These are phyloP conservation scores for Cladosporium phlei DNA, from an alignment of 2,329 filamentous ascomycete species.

Conservation along the genomic window DNA sequence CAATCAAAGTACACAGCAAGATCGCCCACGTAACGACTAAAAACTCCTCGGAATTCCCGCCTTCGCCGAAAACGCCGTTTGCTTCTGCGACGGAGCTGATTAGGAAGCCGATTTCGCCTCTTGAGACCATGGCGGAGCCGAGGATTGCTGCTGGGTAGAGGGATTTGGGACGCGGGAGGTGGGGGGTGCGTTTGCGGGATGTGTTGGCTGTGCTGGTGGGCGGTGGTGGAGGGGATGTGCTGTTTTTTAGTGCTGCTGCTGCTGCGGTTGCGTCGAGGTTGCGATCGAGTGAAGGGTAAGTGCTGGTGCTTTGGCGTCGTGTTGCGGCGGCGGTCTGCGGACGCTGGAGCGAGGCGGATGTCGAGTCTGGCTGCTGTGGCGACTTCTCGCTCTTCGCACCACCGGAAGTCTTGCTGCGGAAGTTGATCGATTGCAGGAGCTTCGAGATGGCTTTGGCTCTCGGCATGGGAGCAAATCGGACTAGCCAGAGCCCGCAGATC, in stretches of 20 bases:
- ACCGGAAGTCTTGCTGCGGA: background rate
- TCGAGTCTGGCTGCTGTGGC: background rate
- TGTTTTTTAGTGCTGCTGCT: too few species aligned
- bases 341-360: background rate
- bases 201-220: conserved; percentile 4
- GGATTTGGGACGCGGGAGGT: conserved; percentile 52
- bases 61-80: conserved; percentile 42
- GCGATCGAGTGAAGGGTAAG: background rate
- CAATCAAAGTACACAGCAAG: conserved; percentile 52
- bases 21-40: conserved; percentile 55
- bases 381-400: background rate
- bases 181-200: conserved; percentile 7
- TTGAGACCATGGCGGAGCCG: conserved; percentile 65
- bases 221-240: background rate
- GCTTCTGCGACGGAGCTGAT: conserved; percentile 65
- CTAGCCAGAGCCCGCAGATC: conserved; percentile 38
- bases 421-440: background rate
- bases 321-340: background rate
- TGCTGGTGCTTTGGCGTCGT: background rate
- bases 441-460: background rate
- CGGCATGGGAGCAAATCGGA: conserved; percentile 30
- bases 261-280: too few species aligned
- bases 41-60: conserved; percentile 43
- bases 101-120: conserved; percentile 76
- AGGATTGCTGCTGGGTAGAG: conserved; percentile 64